Evolutionary conservation across 2,329 filamentous ascomycete genomes (phyloP).

Genomic region (Ascochyta fabae): DNA sequence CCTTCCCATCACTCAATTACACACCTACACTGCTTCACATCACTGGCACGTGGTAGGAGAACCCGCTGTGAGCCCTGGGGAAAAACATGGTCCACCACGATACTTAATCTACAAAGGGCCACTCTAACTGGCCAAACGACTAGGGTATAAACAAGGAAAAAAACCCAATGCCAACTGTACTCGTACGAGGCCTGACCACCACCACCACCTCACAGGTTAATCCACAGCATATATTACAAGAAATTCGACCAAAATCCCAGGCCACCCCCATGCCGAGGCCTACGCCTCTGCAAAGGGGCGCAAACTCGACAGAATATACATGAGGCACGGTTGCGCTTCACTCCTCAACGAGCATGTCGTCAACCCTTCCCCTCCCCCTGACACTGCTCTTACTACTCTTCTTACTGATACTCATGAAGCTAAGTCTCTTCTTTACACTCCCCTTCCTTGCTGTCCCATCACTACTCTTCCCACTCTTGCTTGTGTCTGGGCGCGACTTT

Average conservation of each 20-base stretch:
- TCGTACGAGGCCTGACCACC: background rate
- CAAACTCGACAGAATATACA: background rate
- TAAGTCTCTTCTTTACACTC: conserved; percentile 78
- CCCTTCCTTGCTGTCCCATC: conserved; percentile 53
- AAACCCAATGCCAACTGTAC: conserved; percentile 8
- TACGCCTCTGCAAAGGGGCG: background rate
- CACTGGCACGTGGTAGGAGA: too few relatives aligned
- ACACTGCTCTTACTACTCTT: conserved; percentile 67
- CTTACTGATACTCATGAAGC: conserved; percentile 76
- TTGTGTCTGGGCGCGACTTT: conserved; percentile 35
- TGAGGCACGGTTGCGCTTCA: conserved; percentile 10
- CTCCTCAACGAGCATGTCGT: conserved; percentile 45
- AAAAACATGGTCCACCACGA: background rate
- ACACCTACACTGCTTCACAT: too few relatives aligned
- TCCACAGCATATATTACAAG: conserved; percentile 4
- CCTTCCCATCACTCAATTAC: too few relatives aligned
- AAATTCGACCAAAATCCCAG: background rate
- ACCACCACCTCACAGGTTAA: background rate
- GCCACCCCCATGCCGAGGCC: background rate
- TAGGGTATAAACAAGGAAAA: conserved; percentile 15
- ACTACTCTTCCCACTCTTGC: conserved; percentile 50
- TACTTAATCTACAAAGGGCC: background rate
- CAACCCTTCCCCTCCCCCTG: conserved; percentile 26
- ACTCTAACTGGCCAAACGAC: conserved; percentile 1
- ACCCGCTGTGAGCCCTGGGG: too few relatives aligned